Percentiles rank a stretch among this genome's conserved stretches.
Conservation (phyloP, 768 basidiomycete species). For the Boletus bicolor region DNA sequence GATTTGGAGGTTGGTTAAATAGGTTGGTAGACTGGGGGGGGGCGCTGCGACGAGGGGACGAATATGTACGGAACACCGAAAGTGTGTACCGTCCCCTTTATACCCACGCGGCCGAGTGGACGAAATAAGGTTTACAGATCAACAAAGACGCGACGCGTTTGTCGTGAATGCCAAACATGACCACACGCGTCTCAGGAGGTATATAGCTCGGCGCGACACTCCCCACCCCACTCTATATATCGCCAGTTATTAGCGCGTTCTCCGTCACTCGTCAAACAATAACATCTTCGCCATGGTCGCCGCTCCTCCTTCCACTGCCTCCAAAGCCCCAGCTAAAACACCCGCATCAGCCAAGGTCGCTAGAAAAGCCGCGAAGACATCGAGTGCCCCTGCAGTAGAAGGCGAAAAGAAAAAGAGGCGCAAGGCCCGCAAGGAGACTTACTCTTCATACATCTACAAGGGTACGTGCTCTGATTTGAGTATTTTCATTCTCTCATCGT, state of each 20-base stretch:
- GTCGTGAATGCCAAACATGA: conserved; percentile 31
- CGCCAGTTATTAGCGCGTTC: conserved; percentile 4
- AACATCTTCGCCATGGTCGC: conserved; percentile 52
- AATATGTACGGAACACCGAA: conserved; percentile 5
- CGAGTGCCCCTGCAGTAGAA: conserved; percentile 50
- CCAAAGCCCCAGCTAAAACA: conserved; percentile 46
- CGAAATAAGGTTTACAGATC: conserved; percentile 36
- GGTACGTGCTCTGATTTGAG: conserved; percentile 37
- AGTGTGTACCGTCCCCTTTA: conserved; percentile 25
- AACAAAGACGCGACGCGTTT: conserved; percentile 38
- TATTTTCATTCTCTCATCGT: background rate
- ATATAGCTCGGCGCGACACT: conserved; percentile 13
- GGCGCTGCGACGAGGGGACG: background rate
- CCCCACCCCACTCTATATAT: conserved; percentile 5
- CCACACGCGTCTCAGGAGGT: conserved; percentile 35
- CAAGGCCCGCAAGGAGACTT: conserved; percentile 88
- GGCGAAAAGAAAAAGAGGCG: conserved; percentile 87
- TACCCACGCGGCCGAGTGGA: conserved; percentile 17
- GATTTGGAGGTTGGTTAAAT: background rate
- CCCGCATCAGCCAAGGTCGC: conserved; percentile 33
- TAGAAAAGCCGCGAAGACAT: conserved; percentile 60
- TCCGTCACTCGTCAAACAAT: conserved; percentile 2
- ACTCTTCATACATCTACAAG: conserved; percentile 95
- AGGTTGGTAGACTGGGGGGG: background rate
- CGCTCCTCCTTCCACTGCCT: conserved; percentile 43